Evolutionary conservation across 257 asterid species (phyloP).

Genomic region (Paraleonurus japonicus): DNA sequence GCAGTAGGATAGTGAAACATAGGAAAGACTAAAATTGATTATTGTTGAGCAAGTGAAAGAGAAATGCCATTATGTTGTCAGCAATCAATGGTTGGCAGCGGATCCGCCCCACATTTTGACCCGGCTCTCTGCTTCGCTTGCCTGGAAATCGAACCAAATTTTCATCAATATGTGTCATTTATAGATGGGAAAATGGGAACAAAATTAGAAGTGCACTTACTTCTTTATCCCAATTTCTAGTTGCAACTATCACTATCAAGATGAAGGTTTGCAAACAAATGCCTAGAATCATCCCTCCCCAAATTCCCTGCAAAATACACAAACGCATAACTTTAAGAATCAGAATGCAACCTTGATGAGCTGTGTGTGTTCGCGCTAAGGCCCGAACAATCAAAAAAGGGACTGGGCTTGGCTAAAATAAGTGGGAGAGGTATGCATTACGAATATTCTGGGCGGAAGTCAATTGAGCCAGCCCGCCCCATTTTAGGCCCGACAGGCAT

Average conservation of each 20-base stretch:
- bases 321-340: not conserved
- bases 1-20: not conserved
- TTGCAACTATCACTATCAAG: slow-evolving; percentile 46
- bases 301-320: slow-evolving; percentile 61
- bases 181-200: not conserved
- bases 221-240: slow-evolving; percentile 78
- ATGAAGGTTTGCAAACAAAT: slow-evolving; percentile 66
- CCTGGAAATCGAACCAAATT: slow-evolving; percentile 39
- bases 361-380: not conserved
- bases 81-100: slow-evolving; percentile 28
- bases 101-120: slow-evolving; percentile 63
- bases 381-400: not conserved
- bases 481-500: too few relatives aligned
- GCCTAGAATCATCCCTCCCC: slow-evolving; percentile 93
- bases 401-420: too few relatives aligned
- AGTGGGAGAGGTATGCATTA: too few relatives aligned
- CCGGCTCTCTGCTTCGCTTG: slow-evolving; percentile 55
- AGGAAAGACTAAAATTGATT: not conserved
- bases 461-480: too few relatives aligned
- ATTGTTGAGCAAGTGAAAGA: not conserved
- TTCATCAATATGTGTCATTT: not conserved
- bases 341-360: not conserved
- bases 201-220: slow-evolving; percentile 35
- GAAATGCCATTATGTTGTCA: not conserved
- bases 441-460: too few relatives aligned